These are phyloP conservation scores for Talaromyces sp. DNA, from an alignment of 2,329 filamentous ascomycete species.

Conservation along the genomic window DNA sequence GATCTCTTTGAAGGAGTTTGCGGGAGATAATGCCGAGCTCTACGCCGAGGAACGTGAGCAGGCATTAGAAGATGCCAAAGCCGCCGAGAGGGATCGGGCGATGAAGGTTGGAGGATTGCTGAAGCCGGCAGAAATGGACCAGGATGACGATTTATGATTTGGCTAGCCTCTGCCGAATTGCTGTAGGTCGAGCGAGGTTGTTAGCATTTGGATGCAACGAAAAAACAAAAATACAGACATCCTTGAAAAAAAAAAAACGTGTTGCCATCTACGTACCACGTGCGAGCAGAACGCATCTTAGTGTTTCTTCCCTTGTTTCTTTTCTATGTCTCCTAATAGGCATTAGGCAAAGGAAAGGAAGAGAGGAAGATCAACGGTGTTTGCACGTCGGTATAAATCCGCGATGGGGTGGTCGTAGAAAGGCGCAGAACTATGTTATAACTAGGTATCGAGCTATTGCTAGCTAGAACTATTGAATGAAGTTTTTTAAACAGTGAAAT, in stretches of 20 bases:
- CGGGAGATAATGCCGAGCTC: constrained; percentile 89
- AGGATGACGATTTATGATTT: constrained; percentile 80
- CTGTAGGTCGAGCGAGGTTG: not conserved
- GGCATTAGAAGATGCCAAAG: constrained; percentile 76
- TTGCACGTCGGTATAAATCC: not conserved
- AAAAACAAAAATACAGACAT: not conserved
- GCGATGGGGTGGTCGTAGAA: not conserved
- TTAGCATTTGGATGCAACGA: not conserved
- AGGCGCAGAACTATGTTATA: not conserved
- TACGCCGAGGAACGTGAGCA: constrained; percentile 94
- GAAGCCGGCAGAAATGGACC: constrained; percentile 94
- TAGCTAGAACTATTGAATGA: not conserved
- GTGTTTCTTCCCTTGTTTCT: not conserved
- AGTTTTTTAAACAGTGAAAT: too few relatives aligned
- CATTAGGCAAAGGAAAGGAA: not conserved
- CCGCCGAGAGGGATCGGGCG: constrained; percentile 82
- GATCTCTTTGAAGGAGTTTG: constrained; percentile 94
- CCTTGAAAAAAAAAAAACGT: not conserved
- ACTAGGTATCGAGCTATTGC: not conserved
- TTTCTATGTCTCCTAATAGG: not conserved
- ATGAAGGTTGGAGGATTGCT: constrained; percentile 93
- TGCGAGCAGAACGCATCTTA: not conserved
- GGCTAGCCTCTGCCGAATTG: constrained; percentile 33
- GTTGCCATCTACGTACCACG: not conserved
- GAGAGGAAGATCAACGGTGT: not conserved